A percentile compares a stretch with the other conserved stretches of the same genome.
Evolutionary conservation across 2,329 filamentous ascomycete genomes (phyloP).

Genomic region (Pyrenophora tritici-repentis): DNA sequence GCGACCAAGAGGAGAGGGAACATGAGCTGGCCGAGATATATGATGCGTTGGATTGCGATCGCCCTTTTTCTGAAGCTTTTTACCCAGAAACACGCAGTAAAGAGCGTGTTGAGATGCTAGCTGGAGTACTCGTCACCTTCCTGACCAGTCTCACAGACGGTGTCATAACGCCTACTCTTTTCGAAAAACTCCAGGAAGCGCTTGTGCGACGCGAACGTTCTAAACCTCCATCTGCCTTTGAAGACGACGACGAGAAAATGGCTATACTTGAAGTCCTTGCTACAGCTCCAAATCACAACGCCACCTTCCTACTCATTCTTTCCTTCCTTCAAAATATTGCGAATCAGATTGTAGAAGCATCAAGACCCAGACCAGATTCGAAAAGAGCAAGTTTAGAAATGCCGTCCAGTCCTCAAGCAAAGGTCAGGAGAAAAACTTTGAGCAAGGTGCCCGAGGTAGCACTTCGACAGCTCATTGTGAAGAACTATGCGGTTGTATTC

Average conservation of each 20-base stretch:
- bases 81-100: conserved; percentile 62
- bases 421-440: conserved; percentile 44
- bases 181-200: conserved; percentile 53
- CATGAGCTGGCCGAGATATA: conserved; percentile 53
- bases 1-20: conserved; percentile 50
- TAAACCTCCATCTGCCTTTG: conserved; percentile 49
- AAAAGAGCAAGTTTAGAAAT: conserved; percentile 36
- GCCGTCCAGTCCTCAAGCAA: conserved; percentile 42
- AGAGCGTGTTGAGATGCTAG: conserved; percentile 74
- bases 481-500: conserved; percentile 68
- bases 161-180: conserved; percentile 71
- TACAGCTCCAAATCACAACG: conserved; percentile 74
- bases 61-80: conserved; percentile 65
- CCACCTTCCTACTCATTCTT: conserved; percentile 85
- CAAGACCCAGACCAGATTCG: conserved; percentile 26
- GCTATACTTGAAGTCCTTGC: conserved; percentile 74
- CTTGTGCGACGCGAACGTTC: conserved; percentile 47
- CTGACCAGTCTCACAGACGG: conserved; percentile 77
- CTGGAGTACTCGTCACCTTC: conserved; percentile 74
- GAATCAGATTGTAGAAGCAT: conserved; percentile 55
- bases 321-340: conserved; percentile 70
- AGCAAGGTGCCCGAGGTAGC: conserved; percentile 56
- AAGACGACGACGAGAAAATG: conserved; percentile 64
- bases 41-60: conserved; percentile 75
- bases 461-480: conserved; percentile 65